phyloP scores from a whole-genome alignment of 2,329 filamentous ascomycete genomes.

The Emmonsia crescens region DNA sequence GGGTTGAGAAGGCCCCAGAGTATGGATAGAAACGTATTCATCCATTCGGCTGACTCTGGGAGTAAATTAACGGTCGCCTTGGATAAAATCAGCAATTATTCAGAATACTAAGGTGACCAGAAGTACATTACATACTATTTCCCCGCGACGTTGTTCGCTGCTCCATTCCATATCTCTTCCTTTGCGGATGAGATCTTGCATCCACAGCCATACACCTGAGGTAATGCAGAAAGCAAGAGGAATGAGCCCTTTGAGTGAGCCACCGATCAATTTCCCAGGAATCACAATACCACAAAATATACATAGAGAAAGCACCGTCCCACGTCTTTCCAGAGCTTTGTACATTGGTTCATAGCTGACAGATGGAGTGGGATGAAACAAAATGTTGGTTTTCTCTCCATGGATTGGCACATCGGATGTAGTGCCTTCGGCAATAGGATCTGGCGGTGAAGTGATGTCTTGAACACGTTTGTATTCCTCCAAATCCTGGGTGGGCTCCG shows the following conservation, averaged over 20 bases:
- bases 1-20: conserved; percentile 90
- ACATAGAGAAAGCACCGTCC: conserved; percentile 56
- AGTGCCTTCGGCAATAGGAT: conserved; percentile 67
- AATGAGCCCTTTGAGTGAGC: conserved; percentile 62
- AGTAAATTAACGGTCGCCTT: conserved; percentile 75
- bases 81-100: neutral
- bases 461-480: conserved; percentile 76
- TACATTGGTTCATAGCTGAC: conserved; percentile 88
- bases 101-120: neutral
- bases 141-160: conserved; percentile 71
- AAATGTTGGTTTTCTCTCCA: conserved; percentile 89
- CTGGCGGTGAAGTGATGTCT: conserved; percentile 82
- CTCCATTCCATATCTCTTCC: conserved; percentile 80
- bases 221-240: conserved; percentile 60
- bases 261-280: conserved; percentile 69
- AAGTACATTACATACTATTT: conserved; percentile 47
- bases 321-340: conserved; percentile 59
- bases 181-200: conserved; percentile 73
- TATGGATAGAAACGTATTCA: conserved; percentile 77
- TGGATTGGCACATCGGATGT: conserved; percentile 93
- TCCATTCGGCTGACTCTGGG: conserved; percentile 89
- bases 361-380: conserved; percentile 89
- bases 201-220: conserved; percentile 78
- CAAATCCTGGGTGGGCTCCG: conserved; percentile 58
- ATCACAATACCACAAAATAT: conserved; percentile 66